Conservation (phyloP, 2,329 filamentous ascomycete species). For the Colletotrichum sp. region DNA sequence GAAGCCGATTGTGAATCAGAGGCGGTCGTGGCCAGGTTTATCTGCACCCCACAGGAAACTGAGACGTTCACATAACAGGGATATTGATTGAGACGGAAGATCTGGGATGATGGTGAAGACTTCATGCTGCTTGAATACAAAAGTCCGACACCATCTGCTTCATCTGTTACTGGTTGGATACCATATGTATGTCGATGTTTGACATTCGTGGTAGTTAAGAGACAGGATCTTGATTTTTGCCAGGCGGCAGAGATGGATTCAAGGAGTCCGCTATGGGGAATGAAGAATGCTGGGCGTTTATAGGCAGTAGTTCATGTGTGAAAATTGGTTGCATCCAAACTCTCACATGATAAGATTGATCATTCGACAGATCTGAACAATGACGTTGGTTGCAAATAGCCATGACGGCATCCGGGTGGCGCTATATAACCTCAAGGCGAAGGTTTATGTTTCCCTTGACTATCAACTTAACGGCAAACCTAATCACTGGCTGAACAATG, state of each 20-base stretch:
- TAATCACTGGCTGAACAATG: not conserved
- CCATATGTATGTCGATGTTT: not conserved
- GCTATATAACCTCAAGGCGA: not conserved
- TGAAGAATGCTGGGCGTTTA: not conserved
- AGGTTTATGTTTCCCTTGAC: not conserved
- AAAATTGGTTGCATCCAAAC: not conserved
- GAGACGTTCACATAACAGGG: not conserved
- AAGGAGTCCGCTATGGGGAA: not conserved
- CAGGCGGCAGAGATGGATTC: not conserved
- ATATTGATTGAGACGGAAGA: not conserved
- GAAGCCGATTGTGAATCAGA: not conserved
- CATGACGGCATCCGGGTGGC: rapidly evolving
- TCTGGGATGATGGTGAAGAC: not conserved
- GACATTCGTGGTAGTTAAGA: not conserved
- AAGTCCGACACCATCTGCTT: not conserved
- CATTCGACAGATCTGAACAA: not conserved
- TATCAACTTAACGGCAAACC: not conserved
- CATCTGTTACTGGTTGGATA: not conserved
- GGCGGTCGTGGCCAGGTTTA: not conserved
- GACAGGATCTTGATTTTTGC: not conserved
- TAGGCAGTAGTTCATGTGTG: not conserved
- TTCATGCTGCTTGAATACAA: rapidly evolving
- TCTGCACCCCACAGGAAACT: not conserved
- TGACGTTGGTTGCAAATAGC: not conserved
- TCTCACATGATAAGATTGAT: not conserved